phyloP scores from a whole-genome alignment of 495 filamentous ascomycete species.

The Penicillium desertorum region DNA sequence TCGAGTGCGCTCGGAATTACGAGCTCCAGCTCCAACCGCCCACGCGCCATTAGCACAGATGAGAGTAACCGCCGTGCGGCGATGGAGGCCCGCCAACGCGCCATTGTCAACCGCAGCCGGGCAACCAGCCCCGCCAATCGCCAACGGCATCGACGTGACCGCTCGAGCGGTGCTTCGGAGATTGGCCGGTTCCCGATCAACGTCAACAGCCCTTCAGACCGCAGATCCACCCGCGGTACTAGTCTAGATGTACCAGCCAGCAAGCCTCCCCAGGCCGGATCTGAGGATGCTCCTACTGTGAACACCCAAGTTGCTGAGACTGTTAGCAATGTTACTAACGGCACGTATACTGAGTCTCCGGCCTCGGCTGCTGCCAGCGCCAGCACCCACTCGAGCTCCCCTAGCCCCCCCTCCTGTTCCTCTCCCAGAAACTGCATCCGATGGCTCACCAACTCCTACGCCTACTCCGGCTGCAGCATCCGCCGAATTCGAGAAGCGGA shows the following conservation, averaged over 20 bases:
- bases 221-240: constrained; percentile 48
- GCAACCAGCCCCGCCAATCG: constrained; percentile 72
- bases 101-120: constrained; percentile 72
- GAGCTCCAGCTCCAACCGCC: constrained; percentile 45
- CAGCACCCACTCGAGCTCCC: constrained; percentile 35
- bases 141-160: constrained; percentile 67
- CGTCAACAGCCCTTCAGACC: constrained; percentile 58
- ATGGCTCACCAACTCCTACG: constrained; percentile 43
- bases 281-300: constrained; percentile 32
- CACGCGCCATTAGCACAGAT: constrained; percentile 90
- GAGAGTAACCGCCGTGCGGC: constrained; percentile 92
- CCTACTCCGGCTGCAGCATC: constrained; percentile 34
- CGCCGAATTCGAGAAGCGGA: constrained; percentile 47
- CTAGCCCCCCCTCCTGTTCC: constrained; percentile 36
- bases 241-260: constrained; percentile 64
- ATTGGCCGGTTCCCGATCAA: constrained; percentile 79
- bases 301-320: constrained; percentile 32
- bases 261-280: constrained; percentile 27
- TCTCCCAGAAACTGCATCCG: constrained; percentile 34
- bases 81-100: constrained; percentile 87
- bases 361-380: constrained; percentile 32
- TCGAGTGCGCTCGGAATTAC: constrained; percentile 58
- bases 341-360: constrained; percentile 39
- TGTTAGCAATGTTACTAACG: constrained; percentile 40
- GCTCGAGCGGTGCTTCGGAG: constrained; percentile 71